Conservation (phyloP, 108 stramenopile species). For the Conticribra guillardii region DNA sequence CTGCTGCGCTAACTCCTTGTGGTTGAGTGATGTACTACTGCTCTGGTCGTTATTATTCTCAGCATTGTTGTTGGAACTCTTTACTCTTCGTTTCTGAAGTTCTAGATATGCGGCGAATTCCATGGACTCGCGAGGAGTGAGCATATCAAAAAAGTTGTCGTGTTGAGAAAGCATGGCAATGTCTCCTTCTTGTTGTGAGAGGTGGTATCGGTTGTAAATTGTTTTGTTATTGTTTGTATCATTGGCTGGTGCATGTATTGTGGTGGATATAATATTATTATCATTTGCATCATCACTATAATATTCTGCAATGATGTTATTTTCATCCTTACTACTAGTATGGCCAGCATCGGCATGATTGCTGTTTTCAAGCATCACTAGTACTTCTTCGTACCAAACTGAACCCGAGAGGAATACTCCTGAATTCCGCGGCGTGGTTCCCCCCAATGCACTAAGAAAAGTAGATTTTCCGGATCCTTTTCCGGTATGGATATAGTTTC, state of each 20-base stretch:
- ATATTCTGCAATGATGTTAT: too few relatives aligned
- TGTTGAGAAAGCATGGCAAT: slow-evolving; percentile 84
- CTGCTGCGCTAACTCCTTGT: slow-evolving; percentile 44
- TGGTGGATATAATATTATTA: too few relatives aligned
- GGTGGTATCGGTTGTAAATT: slow-evolving; percentile 3
- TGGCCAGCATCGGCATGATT: too few relatives aligned
- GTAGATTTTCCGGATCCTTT: slow-evolving; percentile 72
- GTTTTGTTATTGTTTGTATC: background rate
- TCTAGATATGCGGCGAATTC: slow-evolving; percentile 78
- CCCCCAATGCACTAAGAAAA: slow-evolving; percentile 51
- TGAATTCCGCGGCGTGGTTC: slow-evolving; percentile 31
- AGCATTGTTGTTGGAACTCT: background rate
- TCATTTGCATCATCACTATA: too few relatives aligned
- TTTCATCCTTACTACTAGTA: too few relatives aligned
- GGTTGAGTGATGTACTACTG: too few relatives aligned
- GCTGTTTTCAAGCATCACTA: too few relatives aligned
- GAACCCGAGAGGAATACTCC: slow-evolving; percentile 35
- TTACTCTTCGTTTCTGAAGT: slow-evolving; percentile 38
- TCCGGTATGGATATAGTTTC: background rate
- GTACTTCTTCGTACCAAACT: slow-evolving; percentile 42
- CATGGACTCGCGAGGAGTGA: slow-evolving; percentile 81
- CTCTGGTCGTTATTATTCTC: too few relatives aligned
- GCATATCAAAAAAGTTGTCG: slow-evolving; percentile 81
- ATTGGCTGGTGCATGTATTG: background rate
- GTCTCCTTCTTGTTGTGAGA: slow-evolving; percentile 59